phyloP scores from a whole-genome alignment of 2,329 filamentous ascomycete species.

The Karstenula rhodostoma region DNA sequence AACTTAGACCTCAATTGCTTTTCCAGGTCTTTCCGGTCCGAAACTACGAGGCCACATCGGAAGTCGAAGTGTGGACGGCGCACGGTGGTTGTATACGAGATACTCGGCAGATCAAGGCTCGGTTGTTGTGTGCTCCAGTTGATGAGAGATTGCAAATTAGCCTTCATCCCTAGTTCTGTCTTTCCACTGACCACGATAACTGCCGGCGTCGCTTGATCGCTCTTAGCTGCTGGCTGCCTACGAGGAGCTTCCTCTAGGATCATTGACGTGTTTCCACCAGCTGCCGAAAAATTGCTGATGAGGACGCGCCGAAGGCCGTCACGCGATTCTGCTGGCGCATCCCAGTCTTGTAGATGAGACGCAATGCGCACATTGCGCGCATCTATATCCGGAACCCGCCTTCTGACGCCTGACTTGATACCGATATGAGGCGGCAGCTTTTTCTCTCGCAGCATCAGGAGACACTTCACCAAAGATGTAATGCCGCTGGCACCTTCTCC shows the following conservation, averaged over 20 bases:
- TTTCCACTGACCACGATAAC: conserved; percentile 25
- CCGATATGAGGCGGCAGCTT: conserved; percentile 65
- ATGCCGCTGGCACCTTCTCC: conserved; percentile 45
- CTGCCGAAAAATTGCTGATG: conserved; percentile 50
- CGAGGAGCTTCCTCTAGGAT: conserved; percentile 29
- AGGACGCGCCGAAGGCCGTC: conserved; percentile 22
- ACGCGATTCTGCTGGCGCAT: conserved; percentile 25
- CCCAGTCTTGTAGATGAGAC: conserved; percentile 57
- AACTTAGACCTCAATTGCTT: too few species aligned
- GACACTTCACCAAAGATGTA: conserved; percentile 41
- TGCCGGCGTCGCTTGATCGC: conserved; percentile 23
- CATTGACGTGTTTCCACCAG: conserved; percentile 47
- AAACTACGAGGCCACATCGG: conserved; percentile 14
- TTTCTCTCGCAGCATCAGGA: conserved; percentile 36
- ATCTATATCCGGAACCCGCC: conserved; percentile 63
- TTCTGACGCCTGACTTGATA: conserved; percentile 32
- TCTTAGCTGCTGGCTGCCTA: neutral
- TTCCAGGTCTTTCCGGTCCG: too few species aligned
- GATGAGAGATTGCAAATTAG: conserved; percentile 20
- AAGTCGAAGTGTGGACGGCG: conserved; percentile 27
- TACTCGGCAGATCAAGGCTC: conserved; percentile 7
- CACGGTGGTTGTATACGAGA: conserved; percentile 33
- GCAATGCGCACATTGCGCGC: conserved; percentile 26
- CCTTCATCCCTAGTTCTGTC: neutral
- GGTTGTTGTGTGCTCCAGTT: conserved; percentile 18